phyloP scores from a whole-genome alignment of 2,329 filamentous ascomycete species.

The Penicillium sp. region DNA sequence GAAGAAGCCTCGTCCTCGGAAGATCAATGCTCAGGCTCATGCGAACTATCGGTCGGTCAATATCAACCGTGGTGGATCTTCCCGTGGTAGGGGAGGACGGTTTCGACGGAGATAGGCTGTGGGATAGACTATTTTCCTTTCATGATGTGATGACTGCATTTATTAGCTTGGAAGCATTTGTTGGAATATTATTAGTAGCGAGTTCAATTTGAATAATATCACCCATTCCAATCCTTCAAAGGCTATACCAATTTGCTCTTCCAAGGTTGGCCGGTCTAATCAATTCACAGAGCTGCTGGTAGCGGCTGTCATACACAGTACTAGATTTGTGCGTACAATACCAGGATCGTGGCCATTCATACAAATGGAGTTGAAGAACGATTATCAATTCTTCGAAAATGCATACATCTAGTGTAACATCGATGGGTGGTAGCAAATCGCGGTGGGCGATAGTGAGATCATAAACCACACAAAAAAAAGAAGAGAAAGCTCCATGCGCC shows the following conservation, averaged over 20 bases:
- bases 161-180: slow-evolving; percentile 8
- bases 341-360: no score
- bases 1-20: slow-evolving; percentile 32
- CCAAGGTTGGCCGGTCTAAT: no score
- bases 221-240: not conserved
- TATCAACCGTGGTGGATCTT: slow-evolving; percentile 42
- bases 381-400: no score
- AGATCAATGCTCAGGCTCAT: slow-evolving; percentile 49
- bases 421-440: no score
- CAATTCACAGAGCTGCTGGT: no score
- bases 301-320: no score
- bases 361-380: no score
- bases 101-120: slow-evolving; percentile 38
- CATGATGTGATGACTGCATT: slow-evolving; percentile 24
- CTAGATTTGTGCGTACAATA: no score
- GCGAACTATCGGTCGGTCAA: slow-evolving; percentile 52
- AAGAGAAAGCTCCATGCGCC: not conserved
- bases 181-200: not conserved
- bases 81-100: slow-evolving; percentile 36
- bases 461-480: not conserved
- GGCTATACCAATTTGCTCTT: no score
- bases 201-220: not conserved
- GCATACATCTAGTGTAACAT: no score
- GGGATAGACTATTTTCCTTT: not conserved
- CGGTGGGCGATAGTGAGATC: no score